Conservation (phyloP, 148 eudicot genomes). For the Fallopia convolvulus region DNA sequence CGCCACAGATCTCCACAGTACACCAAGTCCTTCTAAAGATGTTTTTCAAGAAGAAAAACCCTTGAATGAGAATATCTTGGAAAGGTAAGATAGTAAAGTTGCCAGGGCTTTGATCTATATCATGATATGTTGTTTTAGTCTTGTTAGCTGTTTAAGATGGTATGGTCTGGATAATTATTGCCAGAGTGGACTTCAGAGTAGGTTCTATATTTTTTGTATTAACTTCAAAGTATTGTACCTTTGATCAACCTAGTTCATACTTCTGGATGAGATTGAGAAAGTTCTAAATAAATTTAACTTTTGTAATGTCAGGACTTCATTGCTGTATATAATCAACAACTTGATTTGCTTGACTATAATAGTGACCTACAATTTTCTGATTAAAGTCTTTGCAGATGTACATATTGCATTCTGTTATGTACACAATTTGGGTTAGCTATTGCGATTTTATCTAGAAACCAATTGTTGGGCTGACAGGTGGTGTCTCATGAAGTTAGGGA, state of each 20-base stretch:
- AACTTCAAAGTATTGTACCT: neutral
- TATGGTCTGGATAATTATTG: neutral
- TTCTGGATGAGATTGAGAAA: neutral
- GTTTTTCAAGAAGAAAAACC: slow-evolving; percentile 19
- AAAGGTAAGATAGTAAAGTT: slow-evolving; percentile 21
- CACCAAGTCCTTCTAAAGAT: slow-evolving; percentile 16
- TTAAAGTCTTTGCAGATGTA: neutral
- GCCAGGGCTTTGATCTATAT: neutral
- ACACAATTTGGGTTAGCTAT: too few species aligned
- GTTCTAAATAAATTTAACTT: neutral
- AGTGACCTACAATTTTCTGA: neutral
- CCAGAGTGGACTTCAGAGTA: neutral
- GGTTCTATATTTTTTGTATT: neutral
- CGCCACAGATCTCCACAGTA: slow-evolving; percentile 17
- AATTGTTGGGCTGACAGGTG: too few species aligned
- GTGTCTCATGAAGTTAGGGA: too few species aligned
- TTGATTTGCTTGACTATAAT: neutral
- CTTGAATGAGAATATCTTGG: slow-evolving; percentile 19
- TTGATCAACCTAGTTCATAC: neutral
- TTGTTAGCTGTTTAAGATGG: neutral
- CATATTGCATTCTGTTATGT: neutral
- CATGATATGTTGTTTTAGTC: neutral
- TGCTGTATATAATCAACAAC: neutral
- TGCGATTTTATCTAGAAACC: too few species aligned
- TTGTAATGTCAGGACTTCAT: neutral